phyloP scores from a whole-genome alignment of 106 monocot species.

The Dendrobium huoshanense region DNA sequence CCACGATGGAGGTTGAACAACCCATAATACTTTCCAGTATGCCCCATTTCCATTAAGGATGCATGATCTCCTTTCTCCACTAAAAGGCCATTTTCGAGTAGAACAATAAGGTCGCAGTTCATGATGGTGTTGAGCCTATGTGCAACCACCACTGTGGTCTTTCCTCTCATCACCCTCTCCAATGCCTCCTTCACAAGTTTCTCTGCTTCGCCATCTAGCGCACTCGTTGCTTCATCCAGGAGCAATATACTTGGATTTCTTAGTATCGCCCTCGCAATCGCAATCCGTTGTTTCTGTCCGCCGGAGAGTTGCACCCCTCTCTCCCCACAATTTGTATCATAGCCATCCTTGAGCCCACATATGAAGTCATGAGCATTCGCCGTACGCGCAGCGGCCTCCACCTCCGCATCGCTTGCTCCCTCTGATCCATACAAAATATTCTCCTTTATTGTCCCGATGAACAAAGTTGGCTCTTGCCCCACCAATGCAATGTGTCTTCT shows the following conservation, averaged over 20 bases:
- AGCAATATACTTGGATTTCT: conserved; percentile 19
- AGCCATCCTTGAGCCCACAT: conserved; percentile 17
- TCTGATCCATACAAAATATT: conserved; percentile 24
- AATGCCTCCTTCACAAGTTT: conserved; percentile 23
- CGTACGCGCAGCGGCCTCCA: conserved; percentile 20
- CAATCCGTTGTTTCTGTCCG: conserved; percentile 27
- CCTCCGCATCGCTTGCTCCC: conserved; percentile 10
- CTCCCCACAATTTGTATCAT: conserved; percentile 25
- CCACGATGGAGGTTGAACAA: conserved; percentile 14
- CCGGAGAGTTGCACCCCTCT: conserved; percentile 19
- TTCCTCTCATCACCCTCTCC: conserved; percentile 20
- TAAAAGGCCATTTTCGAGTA: conserved; percentile 16
- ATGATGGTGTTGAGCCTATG: conserved; percentile 20
- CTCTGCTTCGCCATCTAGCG: conserved; percentile 18
- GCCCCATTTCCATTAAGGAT: conserved; percentile 4
- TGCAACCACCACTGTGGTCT: conserved; percentile 21
- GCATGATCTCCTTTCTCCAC: conserved; percentile 25
- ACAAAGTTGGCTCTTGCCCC: conserved; percentile 23
- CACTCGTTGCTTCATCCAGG: conserved; percentile 24
- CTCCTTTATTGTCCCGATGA: conserved; percentile 19
- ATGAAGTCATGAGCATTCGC: conserved; percentile 32
- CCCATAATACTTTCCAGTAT: conserved; percentile 1
- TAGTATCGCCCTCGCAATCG: conserved; percentile 26
- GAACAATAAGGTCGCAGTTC: conserved; percentile 19
- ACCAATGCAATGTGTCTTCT: conserved; percentile 24